Conservation (phyloP, 768 basidiomycete genomes). For the Collybia sp. region DNA sequence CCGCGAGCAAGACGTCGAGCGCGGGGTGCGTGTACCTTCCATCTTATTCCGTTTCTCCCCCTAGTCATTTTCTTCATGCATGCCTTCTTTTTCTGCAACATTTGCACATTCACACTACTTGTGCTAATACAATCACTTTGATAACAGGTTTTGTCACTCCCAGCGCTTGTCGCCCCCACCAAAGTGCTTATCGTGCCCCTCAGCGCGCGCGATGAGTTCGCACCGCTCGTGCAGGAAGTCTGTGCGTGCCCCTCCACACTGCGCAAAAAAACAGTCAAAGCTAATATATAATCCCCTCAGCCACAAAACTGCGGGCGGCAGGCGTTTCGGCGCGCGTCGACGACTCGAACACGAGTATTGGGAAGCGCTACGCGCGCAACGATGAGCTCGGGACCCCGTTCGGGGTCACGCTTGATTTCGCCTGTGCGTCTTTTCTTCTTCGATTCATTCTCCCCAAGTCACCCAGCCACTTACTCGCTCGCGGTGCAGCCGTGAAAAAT, state of each 20-base stretch:
- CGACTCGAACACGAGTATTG: conserved; percentile 92
- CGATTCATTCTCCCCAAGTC: neutral
- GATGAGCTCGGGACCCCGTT: conserved; percentile 98
- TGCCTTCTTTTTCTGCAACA: no score
- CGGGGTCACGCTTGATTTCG: conserved; percentile 95
- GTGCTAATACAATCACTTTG: neutral
- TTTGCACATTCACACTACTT: no score
- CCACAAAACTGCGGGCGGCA: conserved; percentile 78
- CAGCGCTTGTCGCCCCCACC: conserved; percentile 87
- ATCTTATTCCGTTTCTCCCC: neutral
- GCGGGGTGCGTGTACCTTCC: conserved; percentile 62
- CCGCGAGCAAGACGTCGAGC: conserved; percentile 86
- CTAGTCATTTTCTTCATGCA: no score
- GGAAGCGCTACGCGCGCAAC: conserved; percentile 95
- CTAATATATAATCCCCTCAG: conserved; percentile 32
- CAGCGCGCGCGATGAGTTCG: conserved; percentile 80
- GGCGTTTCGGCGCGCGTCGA: conserved; percentile 94
- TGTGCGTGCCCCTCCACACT: conserved; percentile 59
- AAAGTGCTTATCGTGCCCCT: conserved; percentile 96
- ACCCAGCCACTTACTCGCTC: neutral
- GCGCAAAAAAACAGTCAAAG: conserved; percentile 3
- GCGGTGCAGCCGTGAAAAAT: conserved; percentile 75
- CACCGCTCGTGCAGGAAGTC: conserved; percentile 80
- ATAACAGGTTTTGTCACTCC: conserved; percentile 80
- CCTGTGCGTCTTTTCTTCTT: conserved; percentile 36